Conservation (phyloP, 192 early-diverging fungal genomes). For the Podochytrium sp. region DNA sequence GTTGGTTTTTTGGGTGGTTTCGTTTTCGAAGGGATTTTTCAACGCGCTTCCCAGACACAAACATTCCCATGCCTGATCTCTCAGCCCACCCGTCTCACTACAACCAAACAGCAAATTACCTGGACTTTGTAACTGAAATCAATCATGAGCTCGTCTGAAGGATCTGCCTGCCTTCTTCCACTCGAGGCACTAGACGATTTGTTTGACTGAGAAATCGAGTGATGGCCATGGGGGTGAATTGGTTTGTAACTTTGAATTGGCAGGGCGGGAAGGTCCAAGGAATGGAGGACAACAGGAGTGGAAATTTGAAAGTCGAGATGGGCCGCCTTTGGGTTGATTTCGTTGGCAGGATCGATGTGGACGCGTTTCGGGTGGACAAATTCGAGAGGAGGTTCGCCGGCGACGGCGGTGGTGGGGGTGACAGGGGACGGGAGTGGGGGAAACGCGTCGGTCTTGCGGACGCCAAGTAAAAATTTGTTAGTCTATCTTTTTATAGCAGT, state of each 20-base stretch:
- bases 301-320: neutral
- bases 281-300: neutral
- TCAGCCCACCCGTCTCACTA: too few species aligned
- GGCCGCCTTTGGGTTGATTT: neutral
- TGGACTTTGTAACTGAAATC: constrained; percentile 20
- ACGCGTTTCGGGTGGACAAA: neutral
- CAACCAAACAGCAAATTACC: neutral
- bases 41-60: neutral
- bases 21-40: neutral
- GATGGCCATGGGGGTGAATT: neutral
- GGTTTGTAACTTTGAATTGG: neutral
- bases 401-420: neutral
- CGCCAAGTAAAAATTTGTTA: neutral
- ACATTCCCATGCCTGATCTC: too few species aligned
- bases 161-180: too few species aligned
- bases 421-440: too few species aligned
- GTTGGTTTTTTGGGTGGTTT: neutral
- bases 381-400: neutral
- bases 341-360: neutral
- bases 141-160: neutral
- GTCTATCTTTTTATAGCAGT: neutral
- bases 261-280: neutral
- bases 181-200: too few species aligned
- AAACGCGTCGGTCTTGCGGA: neutral
- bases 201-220: neutral